Percentiles rank a stretch among this genome's conserved stretches.
These are phyloP conservation scores for Nephelium lappaceum DNA, from an alignment of 345 rosid species.

Conservation along the genomic window DNA sequence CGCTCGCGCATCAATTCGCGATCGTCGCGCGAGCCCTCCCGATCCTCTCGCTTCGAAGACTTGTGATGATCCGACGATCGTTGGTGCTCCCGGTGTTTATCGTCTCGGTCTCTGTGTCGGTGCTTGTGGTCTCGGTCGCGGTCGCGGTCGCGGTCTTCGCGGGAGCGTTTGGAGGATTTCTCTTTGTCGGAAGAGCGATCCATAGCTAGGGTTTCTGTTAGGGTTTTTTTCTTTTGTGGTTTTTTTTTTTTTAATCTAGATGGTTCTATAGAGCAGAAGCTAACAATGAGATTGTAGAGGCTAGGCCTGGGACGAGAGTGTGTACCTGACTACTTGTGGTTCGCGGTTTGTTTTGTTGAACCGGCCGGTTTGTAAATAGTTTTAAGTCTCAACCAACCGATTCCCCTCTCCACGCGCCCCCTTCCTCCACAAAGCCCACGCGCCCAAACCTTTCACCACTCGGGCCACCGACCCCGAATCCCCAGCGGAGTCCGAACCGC, in stretches of 20 bases:
- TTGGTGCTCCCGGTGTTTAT: constrained; percentile 47
- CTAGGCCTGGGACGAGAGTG: background rate
- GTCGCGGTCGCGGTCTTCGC: constrained; percentile 39
- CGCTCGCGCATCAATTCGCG: constrained; percentile 31
- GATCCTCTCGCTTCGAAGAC: constrained; percentile 46
- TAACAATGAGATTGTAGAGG: background rate
- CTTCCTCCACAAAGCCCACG: constrained; percentile 9
- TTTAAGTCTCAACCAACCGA: constrained; percentile 24
- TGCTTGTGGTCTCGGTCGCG: constrained; percentile 49
- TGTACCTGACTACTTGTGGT: background rate
- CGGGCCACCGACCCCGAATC: constrained; percentile 57
- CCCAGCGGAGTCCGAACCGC: constrained; percentile 28
- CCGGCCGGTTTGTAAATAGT: background rate
- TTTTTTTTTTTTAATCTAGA: too few relatives aligned
- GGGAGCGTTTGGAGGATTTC: constrained; percentile 49
- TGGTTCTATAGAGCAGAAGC: background rate
- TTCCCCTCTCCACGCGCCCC: constrained; percentile 31
- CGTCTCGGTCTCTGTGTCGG: constrained; percentile 47
- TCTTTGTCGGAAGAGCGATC: constrained; percentile 46
- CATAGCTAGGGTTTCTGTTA: constrained; percentile 41
- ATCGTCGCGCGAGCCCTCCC: constrained; percentile 39
- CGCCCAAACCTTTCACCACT: constrained; percentile 31
- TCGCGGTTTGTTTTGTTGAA: background rate
- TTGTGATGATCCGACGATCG: constrained; percentile 52
- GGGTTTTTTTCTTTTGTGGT: background rate